Evolutionary conservation across 805 yeast genomes (phyloP).

Genomic region (Isabelozyma rhagii): DNA sequence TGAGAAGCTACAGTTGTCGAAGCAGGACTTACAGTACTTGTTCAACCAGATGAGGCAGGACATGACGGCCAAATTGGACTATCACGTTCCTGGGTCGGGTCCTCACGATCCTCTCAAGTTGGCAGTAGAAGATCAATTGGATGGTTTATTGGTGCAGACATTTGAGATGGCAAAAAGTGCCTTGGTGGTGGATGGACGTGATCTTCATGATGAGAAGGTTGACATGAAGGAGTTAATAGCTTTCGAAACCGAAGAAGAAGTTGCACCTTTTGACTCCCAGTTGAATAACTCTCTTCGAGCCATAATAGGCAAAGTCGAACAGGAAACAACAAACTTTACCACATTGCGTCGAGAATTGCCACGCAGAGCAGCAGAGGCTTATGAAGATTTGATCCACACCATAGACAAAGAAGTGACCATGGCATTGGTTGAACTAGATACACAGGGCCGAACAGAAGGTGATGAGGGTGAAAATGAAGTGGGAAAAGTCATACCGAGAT

Average conservation of each 20-base stretch:
- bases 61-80: constrained; percentile 43
- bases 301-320: constrained; percentile 58
- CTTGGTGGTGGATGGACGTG: constrained; percentile 56
- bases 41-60: constrained; percentile 41
- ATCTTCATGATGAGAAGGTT: constrained; percentile 19
- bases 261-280: constrained; percentile 70
- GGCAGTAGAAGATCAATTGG: constrained; percentile 41
- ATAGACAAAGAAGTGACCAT: constrained; percentile 30
- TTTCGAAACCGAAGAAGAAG: constrained; percentile 28
- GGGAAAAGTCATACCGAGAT: background rate
- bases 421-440: constrained; percentile 18
- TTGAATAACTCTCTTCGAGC: constrained; percentile 58
- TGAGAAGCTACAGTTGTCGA: constrained; percentile 45
- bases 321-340: constrained; percentile 55
- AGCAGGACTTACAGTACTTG: constrained; percentile 51
- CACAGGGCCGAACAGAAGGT: constrained; percentile 6
- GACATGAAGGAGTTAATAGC: constrained; percentile 1
- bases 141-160: constrained; percentile 46
- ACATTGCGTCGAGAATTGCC: constrained; percentile 55
- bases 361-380: constrained; percentile 29
- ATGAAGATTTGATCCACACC: constrained; percentile 27
- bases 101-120: constrained; percentile 44
- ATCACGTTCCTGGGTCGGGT: constrained; percentile 42
- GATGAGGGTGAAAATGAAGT: constrained; percentile 7
- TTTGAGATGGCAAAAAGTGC: constrained; percentile 58